Conservation (phyloP, 1,284 basidiomycete genomes). For the Mycena sp. region DNA sequence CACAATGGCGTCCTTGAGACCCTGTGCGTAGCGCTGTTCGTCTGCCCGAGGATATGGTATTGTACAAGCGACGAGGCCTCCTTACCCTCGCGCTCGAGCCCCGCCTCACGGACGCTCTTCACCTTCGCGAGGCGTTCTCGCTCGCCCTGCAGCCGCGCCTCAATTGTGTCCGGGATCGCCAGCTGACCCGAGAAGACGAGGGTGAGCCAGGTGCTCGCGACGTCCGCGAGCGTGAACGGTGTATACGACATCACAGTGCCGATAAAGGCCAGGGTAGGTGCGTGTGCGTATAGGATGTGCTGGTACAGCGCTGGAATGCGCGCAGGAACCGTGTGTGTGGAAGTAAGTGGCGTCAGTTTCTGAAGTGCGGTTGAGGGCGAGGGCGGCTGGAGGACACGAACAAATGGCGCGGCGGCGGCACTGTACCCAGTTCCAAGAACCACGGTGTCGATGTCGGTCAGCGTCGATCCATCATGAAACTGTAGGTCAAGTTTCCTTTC, state of each 20-base stretch:
- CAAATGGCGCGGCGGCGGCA: slow-evolving; percentile 47
- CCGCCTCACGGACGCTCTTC: slow-evolving; percentile 35
- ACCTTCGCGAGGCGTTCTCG: slow-evolving; percentile 41
- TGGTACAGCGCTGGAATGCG: slow-evolving; percentile 54
- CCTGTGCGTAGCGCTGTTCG: slow-evolving; percentile 50
- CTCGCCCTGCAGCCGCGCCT: slow-evolving; percentile 49
- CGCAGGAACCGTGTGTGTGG: slow-evolving; percentile 37
- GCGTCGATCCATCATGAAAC: slow-evolving; percentile 45
- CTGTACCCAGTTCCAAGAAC: slow-evolving; percentile 56
- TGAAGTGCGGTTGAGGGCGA: slow-evolving; percentile 19
- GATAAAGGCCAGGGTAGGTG: slow-evolving; percentile 55
- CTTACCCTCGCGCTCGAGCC: slow-evolving; percentile 26
- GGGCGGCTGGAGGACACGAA: slow-evolving; percentile 44
- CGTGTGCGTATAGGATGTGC: slow-evolving; percentile 55
- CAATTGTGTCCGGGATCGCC: slow-evolving; percentile 44
- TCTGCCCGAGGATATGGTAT: slow-evolving; percentile 48
- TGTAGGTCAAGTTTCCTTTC: slow-evolving; percentile 42
- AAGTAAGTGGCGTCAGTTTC: slow-evolving; percentile 35
- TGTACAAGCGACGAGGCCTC: slow-evolving; percentile 42
- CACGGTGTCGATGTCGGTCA: slow-evolving; percentile 52
- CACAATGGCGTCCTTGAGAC: slow-evolving; percentile 44
- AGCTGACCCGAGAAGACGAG: slow-evolving; percentile 46
- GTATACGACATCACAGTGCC: slow-evolving; percentile 50
- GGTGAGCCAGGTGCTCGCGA: slow-evolving; percentile 51
- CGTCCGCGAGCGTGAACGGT: slow-evolving; percentile 55